Percentiles rank a stretch among this genome's conserved stretches.
These are phyloP conservation scores for Alternaria ventricosa DNA, from an alignment of 2,329 filamentous ascomycete genomes.

Conservation along the genomic window DNA sequence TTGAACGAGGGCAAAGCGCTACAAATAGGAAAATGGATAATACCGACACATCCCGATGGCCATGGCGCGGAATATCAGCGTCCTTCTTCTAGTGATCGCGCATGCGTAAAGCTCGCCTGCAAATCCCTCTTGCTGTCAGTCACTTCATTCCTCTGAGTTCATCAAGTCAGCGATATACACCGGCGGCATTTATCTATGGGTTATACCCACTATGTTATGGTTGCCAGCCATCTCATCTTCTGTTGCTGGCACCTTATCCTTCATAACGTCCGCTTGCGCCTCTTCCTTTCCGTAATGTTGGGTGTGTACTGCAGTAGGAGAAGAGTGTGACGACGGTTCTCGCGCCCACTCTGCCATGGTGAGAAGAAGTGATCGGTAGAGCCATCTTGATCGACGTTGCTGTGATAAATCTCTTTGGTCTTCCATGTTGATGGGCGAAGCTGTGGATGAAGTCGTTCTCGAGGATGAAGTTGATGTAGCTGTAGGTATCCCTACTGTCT, in stretches of 20 bases:
- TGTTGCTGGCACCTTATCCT: not conserved
- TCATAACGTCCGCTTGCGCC: not conserved
- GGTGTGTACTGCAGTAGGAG: not conserved
- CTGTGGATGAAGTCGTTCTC: not conserved
- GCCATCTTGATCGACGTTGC: not conserved
- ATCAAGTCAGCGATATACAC: not conserved
- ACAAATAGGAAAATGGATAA: not conserved
- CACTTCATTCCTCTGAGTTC: not conserved
- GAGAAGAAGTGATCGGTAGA: not conserved
- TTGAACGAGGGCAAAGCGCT: not conserved
- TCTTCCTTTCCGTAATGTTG: not conserved
- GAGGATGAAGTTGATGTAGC: not conserved
- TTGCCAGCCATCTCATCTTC: not conserved
- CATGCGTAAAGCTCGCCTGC: constrained; percentile 11
- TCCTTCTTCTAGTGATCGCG: constrained; percentile 24
- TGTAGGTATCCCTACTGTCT: not conserved
- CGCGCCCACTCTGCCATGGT: not conserved
- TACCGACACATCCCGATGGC: not conserved
- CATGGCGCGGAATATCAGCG: not conserved
- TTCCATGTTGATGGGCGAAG: not conserved
- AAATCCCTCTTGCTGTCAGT: not conserved
- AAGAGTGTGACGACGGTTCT: not conserved
- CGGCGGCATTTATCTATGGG: not conserved
- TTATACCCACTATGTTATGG: not conserved
- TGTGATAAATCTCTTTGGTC: not conserved